Base-by-base conservation (phyloP, 2,329 filamentous ascomycete species). In the Ascochyta clinopodiicola region DNA sequence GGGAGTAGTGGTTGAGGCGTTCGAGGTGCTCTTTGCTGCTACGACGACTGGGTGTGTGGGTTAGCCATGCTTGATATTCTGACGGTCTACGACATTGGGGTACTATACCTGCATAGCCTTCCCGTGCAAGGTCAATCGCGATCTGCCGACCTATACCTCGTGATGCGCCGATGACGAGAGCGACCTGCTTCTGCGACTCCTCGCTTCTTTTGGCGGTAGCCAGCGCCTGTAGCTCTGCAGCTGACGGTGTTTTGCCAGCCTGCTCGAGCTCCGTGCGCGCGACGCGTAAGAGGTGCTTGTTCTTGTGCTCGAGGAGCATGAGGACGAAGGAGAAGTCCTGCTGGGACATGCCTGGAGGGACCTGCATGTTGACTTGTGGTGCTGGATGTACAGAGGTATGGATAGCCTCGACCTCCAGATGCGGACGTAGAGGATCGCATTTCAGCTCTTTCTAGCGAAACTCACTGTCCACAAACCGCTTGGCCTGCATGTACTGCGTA, bases 121-220 rank as follows among this genome's bases (percentile, higher is more conserved):
- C 82, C 64, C 79, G 85, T 7, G 90, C 88, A 3, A 96, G 80
- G 69, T 92, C 89, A 65, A 96, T 83, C 51, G 91, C 90, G 35
- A 95, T 81, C 72, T 95, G 91, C 36, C 90, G 81, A 40, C 91
- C 91, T 60, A 96, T 94, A 34, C 91, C 91, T 58, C 91, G 80
- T 0, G 90, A 93, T 2, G 89, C 90, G 35, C 90, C 90, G 19
- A 93, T 82, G 4, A 94, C 80, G 19, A 93, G 80, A 19, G 88
- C 89, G 6, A 92, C 88, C 59, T 80, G 80, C 51, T 80, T 68
- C 27, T 39, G 32, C 21, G 6, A 6, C 22, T 43, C 42, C 9
- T 27, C 47, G 27, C 35, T n/a, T 10, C 3, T 43, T 12, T 35
- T 51, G 25, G 56, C 45, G 8, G 42, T 34, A 17, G 57, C 31